Conservation (phyloP, 2,329 filamentous ascomycete species). For the Fusarium tanahbumbuense region DNA sequence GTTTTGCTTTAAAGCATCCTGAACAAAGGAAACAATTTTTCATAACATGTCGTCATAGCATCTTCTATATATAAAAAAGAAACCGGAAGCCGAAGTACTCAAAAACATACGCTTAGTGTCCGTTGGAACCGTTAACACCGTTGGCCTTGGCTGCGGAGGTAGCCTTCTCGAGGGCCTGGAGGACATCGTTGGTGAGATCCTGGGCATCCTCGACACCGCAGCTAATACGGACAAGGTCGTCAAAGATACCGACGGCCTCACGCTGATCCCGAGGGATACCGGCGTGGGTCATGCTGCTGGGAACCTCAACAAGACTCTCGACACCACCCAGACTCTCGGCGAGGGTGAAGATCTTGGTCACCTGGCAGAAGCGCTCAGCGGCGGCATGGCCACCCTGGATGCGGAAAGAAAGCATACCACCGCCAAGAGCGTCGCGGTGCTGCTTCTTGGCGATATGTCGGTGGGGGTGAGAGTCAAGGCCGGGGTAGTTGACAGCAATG, state of each 20-base stretch:
- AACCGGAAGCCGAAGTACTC: slow-evolving; percentile 3
- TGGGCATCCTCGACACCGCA: slow-evolving; percentile 92
- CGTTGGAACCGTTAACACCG: slow-evolving; percentile 46
- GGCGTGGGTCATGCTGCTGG: slow-evolving; percentile 95
- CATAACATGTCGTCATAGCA: slow-evolving; percentile 37
- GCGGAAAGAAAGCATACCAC: slow-evolving; percentile 97
- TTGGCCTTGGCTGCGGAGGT: slow-evolving; percentile 56
- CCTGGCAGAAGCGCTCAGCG: slow-evolving; percentile 91
- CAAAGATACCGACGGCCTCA: slow-evolving; percentile 92
- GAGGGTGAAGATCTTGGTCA: slow-evolving; percentile 89
- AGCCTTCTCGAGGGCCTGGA: slow-evolving; percentile 84
- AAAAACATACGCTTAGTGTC: slow-evolving; percentile 28
- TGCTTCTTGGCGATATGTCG: slow-evolving; percentile 87
- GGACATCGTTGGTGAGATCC: slow-evolving; percentile 84
- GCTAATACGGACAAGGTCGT: slow-evolving; percentile 92
- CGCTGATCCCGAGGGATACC: slow-evolving; percentile 92
- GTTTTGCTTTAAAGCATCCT: slow-evolving; percentile 23
- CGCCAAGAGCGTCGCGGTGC: slow-evolving; percentile 93
- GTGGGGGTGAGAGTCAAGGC: slow-evolving; percentile 87
- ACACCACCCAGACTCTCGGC: slow-evolving; percentile 94
- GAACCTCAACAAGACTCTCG: slow-evolving; percentile 91
- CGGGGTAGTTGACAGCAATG: slow-evolving; percentile 94
- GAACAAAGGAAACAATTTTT: slow-evolving; percentile 29
- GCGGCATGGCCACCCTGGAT: slow-evolving; percentile 87
- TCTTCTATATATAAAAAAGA: slow-evolving; percentile 22